Percentiles rank a stretch among this genome's conserved stretches.
Conservation (phyloP, 208 protist genomes). For the Leishmania guyanensis region DNA sequence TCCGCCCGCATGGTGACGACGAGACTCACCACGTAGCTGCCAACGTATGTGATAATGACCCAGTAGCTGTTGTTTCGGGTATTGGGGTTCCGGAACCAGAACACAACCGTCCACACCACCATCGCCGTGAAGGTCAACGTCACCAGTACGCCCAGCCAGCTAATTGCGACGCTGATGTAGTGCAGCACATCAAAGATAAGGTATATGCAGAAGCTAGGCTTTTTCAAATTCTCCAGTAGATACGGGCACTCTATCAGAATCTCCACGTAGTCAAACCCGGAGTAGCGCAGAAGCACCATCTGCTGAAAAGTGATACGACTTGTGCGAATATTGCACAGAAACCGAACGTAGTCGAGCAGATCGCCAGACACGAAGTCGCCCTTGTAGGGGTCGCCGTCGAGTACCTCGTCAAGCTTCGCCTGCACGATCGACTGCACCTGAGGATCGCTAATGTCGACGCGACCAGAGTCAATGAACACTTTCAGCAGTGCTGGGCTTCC, state of each 20-base stretch:
- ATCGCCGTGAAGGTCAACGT: conserved; percentile 48
- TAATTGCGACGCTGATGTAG: conserved; percentile 45
- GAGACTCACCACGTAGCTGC: conserved; percentile 69
- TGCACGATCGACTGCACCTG: conserved; percentile 69
- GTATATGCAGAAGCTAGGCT: conserved; percentile 20
- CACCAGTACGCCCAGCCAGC: conserved; percentile 59
- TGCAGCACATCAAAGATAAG: conserved; percentile 33
- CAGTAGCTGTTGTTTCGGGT: conserved; percentile 65
- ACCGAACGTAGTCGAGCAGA: conserved; percentile 65
- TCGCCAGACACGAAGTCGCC: conserved; percentile 47
- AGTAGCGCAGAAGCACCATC: conserved; percentile 71
- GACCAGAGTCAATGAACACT: conserved; percentile 62
- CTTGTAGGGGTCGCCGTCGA: conserved; percentile 48
- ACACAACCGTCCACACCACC: conserved; percentile 56
- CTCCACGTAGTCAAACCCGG: conserved; percentile 83
- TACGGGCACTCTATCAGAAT: conserved; percentile 79
- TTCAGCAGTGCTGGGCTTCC: conserved; percentile 63
- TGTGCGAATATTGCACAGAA: conserved; percentile 60
- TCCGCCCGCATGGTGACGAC: conserved; percentile 66
- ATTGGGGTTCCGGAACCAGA: conserved; percentile 45
- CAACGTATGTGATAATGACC: conserved; percentile 79
- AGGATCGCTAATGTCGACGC: conserved; percentile 57
- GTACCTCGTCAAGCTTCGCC: conserved; percentile 63
- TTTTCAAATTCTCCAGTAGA: conserved; percentile 45
- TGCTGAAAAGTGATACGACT: conserved; percentile 62